A percentile compares a stretch with the other conserved stretches of the same genome.
Evolutionary conservation across 495 filamentous ascomycete genomes (phyloP).

Genomic region (Penicillium manginii): DNA sequence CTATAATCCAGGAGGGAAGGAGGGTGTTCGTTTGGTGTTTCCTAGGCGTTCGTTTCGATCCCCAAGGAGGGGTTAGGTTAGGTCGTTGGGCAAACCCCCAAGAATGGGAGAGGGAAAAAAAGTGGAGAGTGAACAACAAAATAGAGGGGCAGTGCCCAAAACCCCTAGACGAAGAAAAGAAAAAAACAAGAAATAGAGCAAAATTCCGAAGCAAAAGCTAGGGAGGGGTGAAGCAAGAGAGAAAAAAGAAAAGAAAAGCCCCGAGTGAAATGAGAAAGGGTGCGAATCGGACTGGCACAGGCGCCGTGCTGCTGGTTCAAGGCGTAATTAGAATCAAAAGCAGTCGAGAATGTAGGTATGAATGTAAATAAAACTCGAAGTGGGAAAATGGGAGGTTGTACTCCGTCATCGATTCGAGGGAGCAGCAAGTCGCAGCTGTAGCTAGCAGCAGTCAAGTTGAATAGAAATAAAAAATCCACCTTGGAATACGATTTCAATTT

Average conservation of each 20-base stretch:
- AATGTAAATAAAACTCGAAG: neutral
- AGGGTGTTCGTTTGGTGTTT: neutral
- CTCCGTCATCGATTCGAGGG: neutral
- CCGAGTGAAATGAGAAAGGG: neutral
- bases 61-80: neutral
- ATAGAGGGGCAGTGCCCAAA: neutral
- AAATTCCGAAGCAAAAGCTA: neutral
- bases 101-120: neutral
- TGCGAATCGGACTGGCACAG: neutral
- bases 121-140: neutral
- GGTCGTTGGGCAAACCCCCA: neutral
- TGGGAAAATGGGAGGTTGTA: neutral
- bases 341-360: constrained; percentile 1
- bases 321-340: neutral
- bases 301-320: neutral
- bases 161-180: neutral
- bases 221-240: neutral
- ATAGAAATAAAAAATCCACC: neutral
- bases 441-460: neutral
- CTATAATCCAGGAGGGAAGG: neutral
- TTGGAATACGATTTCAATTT: neutral
- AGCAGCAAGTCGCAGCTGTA: no score
- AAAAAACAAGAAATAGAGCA: neutral
- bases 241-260: neutral
- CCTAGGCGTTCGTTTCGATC: neutral